Conservation (phyloP, 805 yeast species). For the Isabelozyma heimii region DNA sequence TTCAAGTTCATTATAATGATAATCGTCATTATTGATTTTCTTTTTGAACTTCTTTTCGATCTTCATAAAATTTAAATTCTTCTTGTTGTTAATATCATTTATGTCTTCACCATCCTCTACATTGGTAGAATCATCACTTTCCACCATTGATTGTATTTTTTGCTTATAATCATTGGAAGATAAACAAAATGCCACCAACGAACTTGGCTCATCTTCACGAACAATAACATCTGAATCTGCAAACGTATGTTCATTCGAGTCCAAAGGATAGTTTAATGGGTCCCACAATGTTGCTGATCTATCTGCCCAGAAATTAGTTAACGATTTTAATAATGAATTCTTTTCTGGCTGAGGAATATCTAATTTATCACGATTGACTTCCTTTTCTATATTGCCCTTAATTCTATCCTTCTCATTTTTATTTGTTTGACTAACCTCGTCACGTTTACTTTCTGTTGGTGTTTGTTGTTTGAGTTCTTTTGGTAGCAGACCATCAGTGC, state of each 20-base stretch:
- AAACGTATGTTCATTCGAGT: constrained; percentile 82
- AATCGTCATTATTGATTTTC: constrained; percentile 16
- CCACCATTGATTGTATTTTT: constrained; percentile 45
- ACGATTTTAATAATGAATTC: constrained; percentile 73
- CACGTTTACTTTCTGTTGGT: neutral
- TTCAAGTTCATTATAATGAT: constrained; percentile 46
- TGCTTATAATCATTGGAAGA: constrained; percentile 79
- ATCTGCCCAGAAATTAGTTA: constrained; percentile 96
- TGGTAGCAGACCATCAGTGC: neutral
- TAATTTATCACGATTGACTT: constrained; percentile 8
- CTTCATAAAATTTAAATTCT: constrained; percentile 35
- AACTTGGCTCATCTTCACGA: constrained; percentile 95
- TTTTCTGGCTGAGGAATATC: constrained; percentile 55
- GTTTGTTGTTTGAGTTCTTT: neutral
- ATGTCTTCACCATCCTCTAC: constrained; percentile 10
- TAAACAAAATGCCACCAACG: constrained; percentile 88
- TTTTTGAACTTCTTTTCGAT: constrained; percentile 41
- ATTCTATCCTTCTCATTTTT: constrained; percentile 1
- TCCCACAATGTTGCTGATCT: constrained; percentile 95
- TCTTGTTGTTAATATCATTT: constrained; percentile 29
- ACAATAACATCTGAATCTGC: constrained; percentile 92
- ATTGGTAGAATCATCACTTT: constrained; percentile 3
- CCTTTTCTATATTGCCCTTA: neutral
- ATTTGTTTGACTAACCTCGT: constrained; percentile 1
- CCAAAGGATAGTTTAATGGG: constrained; percentile 80